These are phyloP conservation scores for Raphanus sativus DNA, from an alignment of 345 rosid genomes.

Conservation along the genomic window DNA sequence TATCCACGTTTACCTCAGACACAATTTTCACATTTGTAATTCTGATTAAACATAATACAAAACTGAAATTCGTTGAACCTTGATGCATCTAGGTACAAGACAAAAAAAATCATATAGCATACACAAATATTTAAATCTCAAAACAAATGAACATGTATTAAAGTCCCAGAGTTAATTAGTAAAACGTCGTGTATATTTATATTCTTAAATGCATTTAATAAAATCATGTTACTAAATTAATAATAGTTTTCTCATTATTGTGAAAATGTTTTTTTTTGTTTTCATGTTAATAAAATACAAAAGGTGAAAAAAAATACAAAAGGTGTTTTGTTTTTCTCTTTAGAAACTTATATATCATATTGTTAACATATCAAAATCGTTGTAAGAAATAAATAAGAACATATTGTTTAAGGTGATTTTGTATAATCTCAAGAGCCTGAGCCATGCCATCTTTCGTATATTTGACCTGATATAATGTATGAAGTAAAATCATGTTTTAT, in stretches of 20 bases:
- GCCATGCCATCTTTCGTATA: background rate
- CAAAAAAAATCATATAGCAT: background rate
- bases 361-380: background rate
- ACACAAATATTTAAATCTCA: background rate
- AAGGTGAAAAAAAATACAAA: background rate
- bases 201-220: background rate
- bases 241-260: too few relatives aligned
- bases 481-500: background rate
- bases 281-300: background rate
- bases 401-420: background rate
- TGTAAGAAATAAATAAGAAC: background rate
- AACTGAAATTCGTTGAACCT: conserved; percentile 10
- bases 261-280: background rate
- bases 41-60: background rate
- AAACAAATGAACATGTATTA: background rate
- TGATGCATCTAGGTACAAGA: background rate
- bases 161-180: background rate
- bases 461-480: background rate
- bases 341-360: background rate
- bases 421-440: background rate
- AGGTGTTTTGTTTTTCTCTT: background rate
- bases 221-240: too few relatives aligned
- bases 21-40: background rate
- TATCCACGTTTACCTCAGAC: background rate
- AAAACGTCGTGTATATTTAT: background rate